Conservation (phyloP, 768 basidiomycete species). For the Hypholoma sublateritium region DNA sequence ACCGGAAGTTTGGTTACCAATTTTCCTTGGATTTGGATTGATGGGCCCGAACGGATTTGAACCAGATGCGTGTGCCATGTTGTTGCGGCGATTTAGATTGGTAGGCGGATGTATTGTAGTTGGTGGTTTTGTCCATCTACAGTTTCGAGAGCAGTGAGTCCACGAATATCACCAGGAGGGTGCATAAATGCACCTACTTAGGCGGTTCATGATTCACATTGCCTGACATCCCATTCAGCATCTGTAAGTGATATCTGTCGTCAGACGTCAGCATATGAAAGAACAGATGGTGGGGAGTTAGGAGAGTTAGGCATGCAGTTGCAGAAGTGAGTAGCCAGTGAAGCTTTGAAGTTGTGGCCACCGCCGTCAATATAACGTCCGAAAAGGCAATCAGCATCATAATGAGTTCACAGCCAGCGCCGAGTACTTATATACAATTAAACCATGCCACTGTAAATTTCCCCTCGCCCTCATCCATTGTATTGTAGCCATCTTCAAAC, state of each 20-base stretch:
- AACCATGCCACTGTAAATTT: too few relatives aligned
- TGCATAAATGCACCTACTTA: too few relatives aligned
- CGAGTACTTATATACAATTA: too few relatives aligned
- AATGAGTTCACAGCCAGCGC: not conserved
- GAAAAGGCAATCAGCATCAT: not conserved
- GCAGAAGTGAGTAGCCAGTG: not conserved
- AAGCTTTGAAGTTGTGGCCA: not conserved
- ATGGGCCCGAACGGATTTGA: not conserved
- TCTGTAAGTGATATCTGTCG: too few relatives aligned
- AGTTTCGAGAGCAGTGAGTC: not conserved
- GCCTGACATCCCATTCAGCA: too few relatives aligned
- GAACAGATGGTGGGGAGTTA: too few relatives aligned
- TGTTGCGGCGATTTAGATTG: not conserved
- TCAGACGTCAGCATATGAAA: too few relatives aligned
- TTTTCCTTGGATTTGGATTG: not conserved
- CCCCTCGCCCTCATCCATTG: too few relatives aligned
- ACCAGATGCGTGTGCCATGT: not conserved
- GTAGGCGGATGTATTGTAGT: conserved; percentile 2
- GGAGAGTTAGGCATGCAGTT: not conserved
- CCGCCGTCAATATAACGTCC: not conserved
- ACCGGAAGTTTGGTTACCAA: conserved; percentile 10
- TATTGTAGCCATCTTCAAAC: too few relatives aligned
- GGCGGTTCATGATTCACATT: too few relatives aligned
- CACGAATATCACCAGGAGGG: not conserved
- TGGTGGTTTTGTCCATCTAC: conserved; percentile 18